Conservation (phyloP, 306 rosid genomes). For the Begonia fuchsioides region DNA sequence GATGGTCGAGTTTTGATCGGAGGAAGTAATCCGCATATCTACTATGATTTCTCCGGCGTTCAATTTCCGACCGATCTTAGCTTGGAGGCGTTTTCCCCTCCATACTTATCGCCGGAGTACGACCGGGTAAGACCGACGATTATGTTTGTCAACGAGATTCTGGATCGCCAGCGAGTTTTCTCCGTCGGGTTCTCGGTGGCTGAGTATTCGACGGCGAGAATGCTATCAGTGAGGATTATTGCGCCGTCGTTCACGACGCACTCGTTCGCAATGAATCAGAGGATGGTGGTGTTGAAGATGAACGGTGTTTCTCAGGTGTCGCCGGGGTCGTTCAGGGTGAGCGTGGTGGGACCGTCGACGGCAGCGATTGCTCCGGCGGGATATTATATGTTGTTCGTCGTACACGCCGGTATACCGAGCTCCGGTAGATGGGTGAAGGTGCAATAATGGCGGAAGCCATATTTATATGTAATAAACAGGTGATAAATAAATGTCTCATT, state of each 20-base stretch:
- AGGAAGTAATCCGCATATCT: slow-evolving; percentile 60
- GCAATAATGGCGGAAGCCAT: slow-evolving; percentile 5
- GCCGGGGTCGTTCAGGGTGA: no score
- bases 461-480: no score
- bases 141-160: slow-evolving; percentile 1
- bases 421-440: slow-evolving; percentile 50
- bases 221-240: no score
- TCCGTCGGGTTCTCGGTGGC: slow-evolving; percentile 27
- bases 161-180: slow-evolving; percentile 20
- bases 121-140: slow-evolving; percentile 23
- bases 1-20: slow-evolving; percentile 60
- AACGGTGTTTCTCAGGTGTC: no score
- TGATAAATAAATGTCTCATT: no score
- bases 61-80: slow-evolving; percentile 60
- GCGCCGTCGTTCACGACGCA: no score
- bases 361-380: no score
- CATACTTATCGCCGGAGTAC: slow-evolving; percentile 27
- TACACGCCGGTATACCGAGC: slow-evolving; percentile 46
- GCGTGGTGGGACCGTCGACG: no score
- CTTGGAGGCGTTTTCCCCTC: slow-evolving; percentile 61
- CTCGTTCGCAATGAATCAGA: no score
- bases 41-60: slow-evolving; percentile 44
- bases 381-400: no score
- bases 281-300: no score
- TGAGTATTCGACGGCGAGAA: no score